Percentiles rank a stretch among this genome's conserved stretches.
phyloP scores from a whole-genome alignment of 352 stramenopile genomes.

The Phytophthora vignae region DNA sequence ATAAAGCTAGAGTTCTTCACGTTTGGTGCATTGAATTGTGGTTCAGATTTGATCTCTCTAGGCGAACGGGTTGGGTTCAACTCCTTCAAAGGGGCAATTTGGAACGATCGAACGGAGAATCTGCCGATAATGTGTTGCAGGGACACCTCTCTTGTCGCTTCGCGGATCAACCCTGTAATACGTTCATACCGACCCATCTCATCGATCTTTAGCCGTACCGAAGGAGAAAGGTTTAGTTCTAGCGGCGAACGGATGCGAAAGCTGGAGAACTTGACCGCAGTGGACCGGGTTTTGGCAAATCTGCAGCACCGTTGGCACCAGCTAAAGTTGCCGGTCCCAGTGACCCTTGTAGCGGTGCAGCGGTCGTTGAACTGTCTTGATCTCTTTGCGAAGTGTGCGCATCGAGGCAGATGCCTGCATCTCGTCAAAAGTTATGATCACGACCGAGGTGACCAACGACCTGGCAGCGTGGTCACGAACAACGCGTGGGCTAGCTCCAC shows the following conservation, averaged over 20 bases:
- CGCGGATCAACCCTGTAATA: background rate
- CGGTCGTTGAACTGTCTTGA: background rate
- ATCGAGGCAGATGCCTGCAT: background rate
- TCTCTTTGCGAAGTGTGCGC: background rate
- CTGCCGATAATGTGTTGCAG: background rate
- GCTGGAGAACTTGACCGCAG: background rate
- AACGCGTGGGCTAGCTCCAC: conserved; percentile 3
- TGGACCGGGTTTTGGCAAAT: background rate
- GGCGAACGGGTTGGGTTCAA: background rate
- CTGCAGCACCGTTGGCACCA: background rate
- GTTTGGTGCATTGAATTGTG: background rate
- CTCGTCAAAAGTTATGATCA: conserved; percentile 3
- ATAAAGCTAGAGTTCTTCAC: background rate
- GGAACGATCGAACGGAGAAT: background rate
- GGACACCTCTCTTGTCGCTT: background rate
- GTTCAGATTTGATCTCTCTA: background rate
- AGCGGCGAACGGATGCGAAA: background rate
- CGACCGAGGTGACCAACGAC: background rate
- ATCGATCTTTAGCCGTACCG: background rate
- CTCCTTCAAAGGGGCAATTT: background rate
- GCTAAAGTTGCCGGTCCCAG: background rate
- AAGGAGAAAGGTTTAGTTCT: background rate
- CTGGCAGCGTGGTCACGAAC: conserved; percentile 2
- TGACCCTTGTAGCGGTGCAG: background rate
- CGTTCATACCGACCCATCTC: background rate